Base-by-base conservation (phyloP, 177 flowering plant species). In the Vitis hybrid region DNA sequence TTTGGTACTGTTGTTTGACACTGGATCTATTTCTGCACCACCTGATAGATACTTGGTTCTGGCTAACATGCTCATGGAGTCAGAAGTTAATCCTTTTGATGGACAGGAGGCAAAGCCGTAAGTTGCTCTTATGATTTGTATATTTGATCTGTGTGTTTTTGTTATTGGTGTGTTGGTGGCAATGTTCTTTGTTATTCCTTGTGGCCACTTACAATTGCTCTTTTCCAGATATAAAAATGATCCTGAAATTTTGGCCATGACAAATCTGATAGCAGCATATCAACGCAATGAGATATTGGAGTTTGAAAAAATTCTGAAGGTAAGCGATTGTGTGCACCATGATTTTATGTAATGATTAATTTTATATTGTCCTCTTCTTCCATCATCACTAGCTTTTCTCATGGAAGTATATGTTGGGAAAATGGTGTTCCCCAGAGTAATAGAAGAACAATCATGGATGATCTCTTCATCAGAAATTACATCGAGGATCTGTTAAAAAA, bases 71-170 rank as follows among this genome's bases (percentile, higher is more conserved):
- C 85, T 96, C 66, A 96, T 96, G 99, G 97, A 92, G 70, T 96
- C 99, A 74, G 90, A 89, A 83, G 99, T 94, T 69, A 96, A 96
- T 74, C 98, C 99, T 57, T 96, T 96, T 82, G 99, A 96, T 72
- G 98, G 96, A 31, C 98, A 96, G 72, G 97, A 96, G 83, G 99
- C 99, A 57, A 96, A 96, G 82, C 99, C 97, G 99, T 96, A 85
- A 78, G 92, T 77, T 70, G 50, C 56, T 71, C 9, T 39, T 20
- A n/a, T 62, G 14, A 50, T 53, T 62, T 45, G 22, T 63, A 22
- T 20, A 29, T 53, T 13, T 20, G 20, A 20, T 50, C 20, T 22
- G 16, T 12, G 33, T 50, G 3, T 29, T 62, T 18, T 63, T 51
- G 20, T 60, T 59, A 26, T 19, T 14, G 6, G n/a, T 60, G 13